phyloP scores from a whole-genome alignment of 2,329 filamentous ascomycete species.

The Zasmidium angulare region DNA sequence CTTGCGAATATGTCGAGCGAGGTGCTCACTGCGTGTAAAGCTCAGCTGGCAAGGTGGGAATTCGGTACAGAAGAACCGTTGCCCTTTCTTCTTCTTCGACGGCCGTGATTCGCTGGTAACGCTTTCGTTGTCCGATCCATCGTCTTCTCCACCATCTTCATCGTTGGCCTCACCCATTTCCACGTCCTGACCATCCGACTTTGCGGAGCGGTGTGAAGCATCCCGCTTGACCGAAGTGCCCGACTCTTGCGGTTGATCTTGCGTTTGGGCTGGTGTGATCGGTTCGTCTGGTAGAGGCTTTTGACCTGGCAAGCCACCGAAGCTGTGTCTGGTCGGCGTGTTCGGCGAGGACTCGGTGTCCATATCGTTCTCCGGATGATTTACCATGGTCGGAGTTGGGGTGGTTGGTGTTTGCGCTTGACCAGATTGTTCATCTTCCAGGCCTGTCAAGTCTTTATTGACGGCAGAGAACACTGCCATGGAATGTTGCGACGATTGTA shows the following conservation, averaged over 20 bases:
- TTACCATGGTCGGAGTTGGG: slow-evolving; percentile 46
- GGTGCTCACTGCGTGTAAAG: slow-evolving; percentile 93
- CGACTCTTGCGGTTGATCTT: slow-evolving; percentile 10
- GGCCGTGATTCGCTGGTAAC: slow-evolving; percentile 61
- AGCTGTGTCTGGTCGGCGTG: slow-evolving; percentile 63
- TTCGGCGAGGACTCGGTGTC: slow-evolving; percentile 46
- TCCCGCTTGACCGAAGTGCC: slow-evolving; percentile 49
- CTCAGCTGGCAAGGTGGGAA: slow-evolving; percentile 92
- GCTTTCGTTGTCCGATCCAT: slow-evolving; percentile 52
- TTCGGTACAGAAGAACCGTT: slow-evolving; percentile 93
- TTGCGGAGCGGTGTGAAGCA: slow-evolving; percentile 61
- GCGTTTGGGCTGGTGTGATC: slow-evolving; percentile 16
- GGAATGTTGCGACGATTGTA: slow-evolving; percentile 12
- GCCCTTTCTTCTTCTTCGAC: slow-evolving; percentile 92
- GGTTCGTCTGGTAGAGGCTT: slow-evolving; percentile 42
- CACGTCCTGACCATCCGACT: slow-evolving; percentile 63
- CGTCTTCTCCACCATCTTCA: slow-evolving; percentile 68
- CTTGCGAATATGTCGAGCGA: slow-evolving; percentile 93
- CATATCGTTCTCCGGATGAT: slow-evolving; percentile 36
- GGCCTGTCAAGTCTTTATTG: slow-evolving; percentile 28
- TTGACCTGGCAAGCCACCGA: slow-evolving; percentile 48
- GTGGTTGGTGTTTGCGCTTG: slow-evolving; percentile 60
- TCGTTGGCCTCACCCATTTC: slow-evolving; percentile 73
- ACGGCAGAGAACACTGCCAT: slow-evolving; percentile 43
- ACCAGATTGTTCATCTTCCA: slow-evolving; percentile 45